Conservation (phyloP, 768 basidiomycete species). For the Psilocybe azurescens region DNA sequence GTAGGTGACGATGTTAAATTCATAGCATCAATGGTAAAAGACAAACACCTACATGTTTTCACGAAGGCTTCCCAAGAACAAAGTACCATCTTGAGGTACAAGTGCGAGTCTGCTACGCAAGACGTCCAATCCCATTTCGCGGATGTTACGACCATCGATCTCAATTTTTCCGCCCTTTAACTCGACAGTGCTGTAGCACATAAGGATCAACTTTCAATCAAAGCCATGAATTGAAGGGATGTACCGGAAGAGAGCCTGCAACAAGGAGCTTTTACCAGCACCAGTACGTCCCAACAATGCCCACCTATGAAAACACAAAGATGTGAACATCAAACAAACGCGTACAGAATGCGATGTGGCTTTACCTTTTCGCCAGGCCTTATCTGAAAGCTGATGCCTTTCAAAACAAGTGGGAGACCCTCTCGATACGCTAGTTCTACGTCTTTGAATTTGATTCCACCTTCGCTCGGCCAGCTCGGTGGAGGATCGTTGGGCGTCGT, state of each 20-base stretch:
- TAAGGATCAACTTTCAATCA: background rate
- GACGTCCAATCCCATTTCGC: conserved; percentile 55
- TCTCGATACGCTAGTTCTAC: conserved; percentile 65
- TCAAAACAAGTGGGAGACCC: conserved; percentile 69
- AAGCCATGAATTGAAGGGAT: conserved; percentile 2
- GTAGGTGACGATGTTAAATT: background rate
- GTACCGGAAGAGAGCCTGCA: conserved; percentile 63
- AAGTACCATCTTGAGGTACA: conserved; percentile 67
- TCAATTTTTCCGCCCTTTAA: conserved; percentile 58
- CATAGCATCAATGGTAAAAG: background rate
- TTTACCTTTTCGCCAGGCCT: conserved; percentile 68
- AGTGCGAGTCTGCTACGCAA: conserved; percentile 62
- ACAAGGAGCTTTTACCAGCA: conserved; percentile 58
- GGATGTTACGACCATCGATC: conserved; percentile 61
- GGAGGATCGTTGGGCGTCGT: conserved; percentile 51
- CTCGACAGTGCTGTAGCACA: conserved; percentile 57
- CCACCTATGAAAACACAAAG: conserved; percentile 34
- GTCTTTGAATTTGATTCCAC: conserved; percentile 58
- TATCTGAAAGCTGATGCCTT: conserved; percentile 61
- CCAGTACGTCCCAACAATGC: conserved; percentile 56
- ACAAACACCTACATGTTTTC: conserved; percentile 41
- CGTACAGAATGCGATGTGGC: background rate
- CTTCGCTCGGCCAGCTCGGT: conserved; percentile 54
- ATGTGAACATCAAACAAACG: background rate
- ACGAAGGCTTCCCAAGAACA: conserved; percentile 51